Evolutionary conservation across 2,329 filamentous ascomycete species (phyloP).

Genomic region (Penicillium sp.): DNA sequence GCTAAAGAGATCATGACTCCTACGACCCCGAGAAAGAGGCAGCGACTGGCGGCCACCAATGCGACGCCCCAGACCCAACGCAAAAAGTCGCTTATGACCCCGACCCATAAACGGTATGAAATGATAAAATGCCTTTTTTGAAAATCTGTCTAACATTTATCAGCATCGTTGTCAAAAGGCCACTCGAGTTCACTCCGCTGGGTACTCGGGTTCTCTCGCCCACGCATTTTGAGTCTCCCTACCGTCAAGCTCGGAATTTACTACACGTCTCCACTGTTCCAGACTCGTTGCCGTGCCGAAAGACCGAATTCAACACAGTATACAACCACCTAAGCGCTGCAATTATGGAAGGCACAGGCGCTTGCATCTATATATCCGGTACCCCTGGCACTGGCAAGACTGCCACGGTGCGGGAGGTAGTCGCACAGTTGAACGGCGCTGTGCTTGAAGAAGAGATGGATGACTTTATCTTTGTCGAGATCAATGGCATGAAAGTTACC

Average conservation of each 20-base stretch:
- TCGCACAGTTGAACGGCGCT: constrained; percentile 81
- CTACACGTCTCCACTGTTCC: constrained; percentile 95
- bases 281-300: constrained; percentile 81
- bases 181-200: constrained; percentile 92
- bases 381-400: constrained; percentile 97
- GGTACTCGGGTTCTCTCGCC: constrained; percentile 81
- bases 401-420: constrained; percentile 92
- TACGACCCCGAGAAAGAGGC: constrained; percentile 58
- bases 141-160: constrained; percentile 21
- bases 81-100: constrained; percentile 55
- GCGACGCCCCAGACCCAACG: constrained; percentile 45
- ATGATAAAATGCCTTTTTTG: not conserved
- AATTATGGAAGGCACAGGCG: constrained; percentile 87
- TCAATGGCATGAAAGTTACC: constrained; percentile 99
- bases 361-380: constrained; percentile 99
- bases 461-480: constrained; percentile 98
- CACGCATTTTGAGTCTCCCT: constrained; percentile 73
- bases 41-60: constrained; percentile 49
- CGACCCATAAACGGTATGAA: constrained; percentile 60
- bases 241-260: constrained; percentile 82
- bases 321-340: constrained; percentile 92
- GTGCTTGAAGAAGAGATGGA: constrained; percentile 89
- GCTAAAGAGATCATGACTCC: constrained; percentile 37
- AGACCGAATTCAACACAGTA: constrained; percentile 85
- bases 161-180: constrained; percentile 74